Percentiles rank a stretch among this genome's conserved stretches.
These are phyloP conservation scores for Cynara cardunculus DNA, from an alignment of 129 eudicot species.

Conservation along the genomic window DNA sequence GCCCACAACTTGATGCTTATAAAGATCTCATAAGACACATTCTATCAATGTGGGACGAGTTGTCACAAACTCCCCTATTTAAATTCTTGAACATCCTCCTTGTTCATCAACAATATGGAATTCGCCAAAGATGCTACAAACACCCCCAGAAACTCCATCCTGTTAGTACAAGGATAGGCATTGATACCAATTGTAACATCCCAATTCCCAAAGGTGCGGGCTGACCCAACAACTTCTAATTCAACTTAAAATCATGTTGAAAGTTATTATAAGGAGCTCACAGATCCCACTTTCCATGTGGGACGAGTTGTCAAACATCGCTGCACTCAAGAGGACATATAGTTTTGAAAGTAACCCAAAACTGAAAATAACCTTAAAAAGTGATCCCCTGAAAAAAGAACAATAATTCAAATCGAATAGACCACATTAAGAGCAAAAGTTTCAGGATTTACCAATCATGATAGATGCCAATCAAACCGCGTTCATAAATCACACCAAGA, in stretches of 20 bases:
- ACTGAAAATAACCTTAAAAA: background rate
- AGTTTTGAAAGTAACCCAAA: background rate
- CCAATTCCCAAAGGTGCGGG: background rate
- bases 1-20: background rate
- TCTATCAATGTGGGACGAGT: background rate
- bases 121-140: background rate
- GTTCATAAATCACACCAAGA: slow-evolving; percentile 47
- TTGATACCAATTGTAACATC: too few relatives aligned
- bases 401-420: background rate
- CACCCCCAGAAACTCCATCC: background rate
- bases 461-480: slow-evolving; percentile 64
- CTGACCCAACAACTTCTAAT: background rate
- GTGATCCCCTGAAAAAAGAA: background rate
- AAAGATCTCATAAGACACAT: background rate
- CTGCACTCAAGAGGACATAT: background rate
- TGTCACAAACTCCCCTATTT: background rate
- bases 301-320: background rate
- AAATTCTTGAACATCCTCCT: background rate
- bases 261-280: background rate
- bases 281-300: background rate
- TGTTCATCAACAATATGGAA: background rate
- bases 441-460: slow-evolving; percentile 52
- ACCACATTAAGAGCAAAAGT: background rate
- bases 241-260: background rate
- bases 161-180: too few relatives aligned